Base-by-base conservation (phyloP, 352 stramenopile genomes). In the Labyrinthula sp. region DNA sequence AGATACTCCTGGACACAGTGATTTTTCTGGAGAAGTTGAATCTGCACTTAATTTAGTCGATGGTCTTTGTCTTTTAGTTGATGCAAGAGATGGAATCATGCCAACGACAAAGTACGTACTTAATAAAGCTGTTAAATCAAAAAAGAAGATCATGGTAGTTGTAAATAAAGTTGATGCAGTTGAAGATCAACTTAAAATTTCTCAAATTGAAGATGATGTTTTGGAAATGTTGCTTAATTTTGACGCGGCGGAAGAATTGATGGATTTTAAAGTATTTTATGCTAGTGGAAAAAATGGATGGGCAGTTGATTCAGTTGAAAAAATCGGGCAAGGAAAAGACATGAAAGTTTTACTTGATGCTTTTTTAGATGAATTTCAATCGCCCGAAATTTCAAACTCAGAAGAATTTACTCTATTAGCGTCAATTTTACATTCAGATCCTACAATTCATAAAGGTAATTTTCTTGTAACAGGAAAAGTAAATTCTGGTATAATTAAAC, bases 101-200 rank as follows among this genome's bases (percentile, higher is more conserved):
- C 83, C 77, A 21, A 87, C 97, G 57, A 97, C 87, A 39, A 95
- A 96, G 61, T 98, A 95, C 57, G 87, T 98, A 28, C 63, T 96
- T n/a, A 82, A 67, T 25, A 88, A 94, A 59, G 87, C 87, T 26
- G 66, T 98, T 15, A 73, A 79, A 38, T 62, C 73, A 14, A 78
- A 78, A 21, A 59, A 95, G 1, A 82, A 82, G 58, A 82, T 82
- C 10, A 64, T 97, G 6, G 82, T 99, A 14, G 81, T 97, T 14
- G 71, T 98, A 39, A 96, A 99, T 71, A 99, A 99, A 70, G 80
- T 92, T 24, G 87, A 98, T 62, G 72, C 83, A 18, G 60, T 78
- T 22, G 88, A 84, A 22, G 79, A 72, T 18, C 68, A 82, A 14
- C 62, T 75, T 22, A n/a, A n/a, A n/a, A n/a, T n/a, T n/a, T 84